A percentile compares a stretch with the other conserved stretches of the same genome.
Conservation (phyloP, 2,329 filamentous ascomycete species). For the Fusarium buxicola region DNA sequence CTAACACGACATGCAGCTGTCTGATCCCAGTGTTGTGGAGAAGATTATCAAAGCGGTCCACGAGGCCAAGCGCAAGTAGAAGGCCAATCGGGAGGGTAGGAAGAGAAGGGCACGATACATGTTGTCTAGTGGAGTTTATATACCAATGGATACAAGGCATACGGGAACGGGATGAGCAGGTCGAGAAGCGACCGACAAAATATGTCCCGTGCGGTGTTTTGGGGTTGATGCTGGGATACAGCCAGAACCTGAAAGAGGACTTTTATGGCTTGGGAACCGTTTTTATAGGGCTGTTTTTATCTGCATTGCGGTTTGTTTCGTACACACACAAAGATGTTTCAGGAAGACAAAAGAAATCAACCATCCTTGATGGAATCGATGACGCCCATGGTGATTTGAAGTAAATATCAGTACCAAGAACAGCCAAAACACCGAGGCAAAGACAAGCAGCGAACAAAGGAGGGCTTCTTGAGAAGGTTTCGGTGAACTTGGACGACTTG, state of each 20-base stretch:
- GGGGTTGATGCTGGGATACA: slow-evolving; percentile 40
- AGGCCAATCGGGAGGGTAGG: background rate
- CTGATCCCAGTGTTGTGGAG: slow-evolving; percentile 87
- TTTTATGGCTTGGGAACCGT: slow-evolving; percentile 32
- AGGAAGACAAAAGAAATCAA: slow-evolving; percentile 31
- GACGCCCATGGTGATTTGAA: background rate
- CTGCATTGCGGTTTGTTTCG: slow-evolving; percentile 40
- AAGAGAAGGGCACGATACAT: slow-evolving; percentile 23
- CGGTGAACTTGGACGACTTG: background rate
- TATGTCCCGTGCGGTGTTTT: slow-evolving; percentile 43
- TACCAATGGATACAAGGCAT: slow-evolving; percentile 44
- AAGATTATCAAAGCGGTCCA: slow-evolving; percentile 90
- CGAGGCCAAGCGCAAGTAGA: slow-evolving; percentile 65
- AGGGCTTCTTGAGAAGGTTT: background rate
- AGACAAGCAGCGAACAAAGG: background rate
- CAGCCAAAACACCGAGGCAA: background rate
- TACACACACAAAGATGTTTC: slow-evolving; percentile 14
- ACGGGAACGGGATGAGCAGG: slow-evolving; percentile 29
- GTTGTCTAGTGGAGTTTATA: slow-evolving; percentile 44
- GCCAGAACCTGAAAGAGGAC: slow-evolving; percentile 38
- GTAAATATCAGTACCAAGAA: background rate
- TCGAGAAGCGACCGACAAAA: slow-evolving; percentile 21
- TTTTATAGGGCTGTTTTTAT: slow-evolving; percentile 38
- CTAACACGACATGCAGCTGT: slow-evolving; percentile 68
- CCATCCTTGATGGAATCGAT: background rate